Evolutionary conservation across 352 stramenopile genomes (phyloP).

Genomic region (Globisporangium polare): DNA sequence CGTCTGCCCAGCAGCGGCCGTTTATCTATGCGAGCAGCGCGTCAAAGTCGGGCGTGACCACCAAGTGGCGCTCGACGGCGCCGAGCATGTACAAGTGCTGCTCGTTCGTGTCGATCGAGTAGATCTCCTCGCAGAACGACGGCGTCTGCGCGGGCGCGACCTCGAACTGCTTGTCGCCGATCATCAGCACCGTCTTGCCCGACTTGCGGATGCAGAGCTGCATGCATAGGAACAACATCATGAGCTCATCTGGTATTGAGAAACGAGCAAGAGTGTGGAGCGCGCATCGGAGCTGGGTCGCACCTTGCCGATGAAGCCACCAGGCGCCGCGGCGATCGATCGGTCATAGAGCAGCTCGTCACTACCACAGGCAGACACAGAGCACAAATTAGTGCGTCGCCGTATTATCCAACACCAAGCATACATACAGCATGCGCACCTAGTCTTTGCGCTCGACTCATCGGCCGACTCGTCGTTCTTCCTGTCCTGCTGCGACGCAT

Average conservation of each 20-base stretch:
- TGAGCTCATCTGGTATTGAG: neutral
- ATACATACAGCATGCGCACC: no score
- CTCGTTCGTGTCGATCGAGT: slow-evolving; percentile 71
- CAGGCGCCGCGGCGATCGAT: slow-evolving; percentile 60
- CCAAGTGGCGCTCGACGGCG: slow-evolving; percentile 67
- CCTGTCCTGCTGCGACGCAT: neutral
- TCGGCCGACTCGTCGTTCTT: slow-evolving; percentile 8
- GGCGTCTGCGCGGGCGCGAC: slow-evolving; percentile 74
- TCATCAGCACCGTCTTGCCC: slow-evolving; percentile 81
- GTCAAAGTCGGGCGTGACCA: slow-evolving; percentile 87
- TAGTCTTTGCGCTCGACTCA: slow-evolving; percentile 3
- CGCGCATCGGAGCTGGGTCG: no score
- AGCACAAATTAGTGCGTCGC: slow-evolving; percentile 2
- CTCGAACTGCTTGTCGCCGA: slow-evolving; percentile 86
- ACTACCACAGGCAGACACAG: slow-evolving; percentile 21
- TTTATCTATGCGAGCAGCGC: slow-evolving; percentile 60
- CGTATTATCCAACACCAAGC: no score
- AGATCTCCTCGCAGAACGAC: slow-evolving; percentile 80
- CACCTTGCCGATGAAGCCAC: slow-evolving; percentile 83
- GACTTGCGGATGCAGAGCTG: slow-evolving; percentile 84
- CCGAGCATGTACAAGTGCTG: slow-evolving; percentile 77
- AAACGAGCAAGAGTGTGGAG: neutral
- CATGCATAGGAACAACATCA: neutral
- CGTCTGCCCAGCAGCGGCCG: neutral
- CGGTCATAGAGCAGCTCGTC: slow-evolving; percentile 64